phyloP scores from a whole-genome alignment of 768 basidiomycete genomes.

The Boletales sp. region DNA sequence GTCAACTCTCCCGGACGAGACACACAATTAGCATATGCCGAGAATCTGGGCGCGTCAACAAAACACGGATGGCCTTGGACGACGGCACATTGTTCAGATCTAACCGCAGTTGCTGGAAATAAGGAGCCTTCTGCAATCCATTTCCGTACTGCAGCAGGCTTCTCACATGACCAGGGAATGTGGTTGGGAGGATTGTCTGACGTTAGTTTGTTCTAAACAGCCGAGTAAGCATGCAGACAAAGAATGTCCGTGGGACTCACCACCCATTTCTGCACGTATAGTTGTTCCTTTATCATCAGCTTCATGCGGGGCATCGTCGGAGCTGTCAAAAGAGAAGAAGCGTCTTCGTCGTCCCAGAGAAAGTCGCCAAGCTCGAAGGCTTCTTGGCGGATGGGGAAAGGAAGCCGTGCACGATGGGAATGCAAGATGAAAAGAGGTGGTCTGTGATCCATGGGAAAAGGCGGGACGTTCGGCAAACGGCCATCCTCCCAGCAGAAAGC shows the following conservation, averaged over 20 bases:
- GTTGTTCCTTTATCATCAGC: constrained; percentile 31
- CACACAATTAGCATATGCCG: not conserved
- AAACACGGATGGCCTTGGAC: not conserved
- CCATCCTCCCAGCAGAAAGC: constrained; percentile 8
- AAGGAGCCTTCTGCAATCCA: constrained; percentile 33
- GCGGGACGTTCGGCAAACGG: constrained; percentile 21
- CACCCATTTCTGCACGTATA: constrained; percentile 33
- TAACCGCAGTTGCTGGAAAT: constrained; percentile 17
- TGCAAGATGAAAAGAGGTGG: constrained; percentile 29
- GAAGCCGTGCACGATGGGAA: constrained; percentile 20
- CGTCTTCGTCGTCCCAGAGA: constrained; percentile 14
- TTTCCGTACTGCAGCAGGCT: constrained; percentile 11
- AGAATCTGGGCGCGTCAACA: not conserved
- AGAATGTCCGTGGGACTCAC: constrained; percentile 21
- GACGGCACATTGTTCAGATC: constrained; percentile 2
- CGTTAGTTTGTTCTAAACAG: constrained; percentile 17
- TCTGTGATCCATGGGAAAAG: constrained; percentile 28
- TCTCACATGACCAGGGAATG: constrained; percentile 28
- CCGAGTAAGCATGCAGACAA: constrained; percentile 5
- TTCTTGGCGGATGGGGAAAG: constrained; percentile 19
- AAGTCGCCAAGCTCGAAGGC: constrained; percentile 19
- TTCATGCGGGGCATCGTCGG: constrained; percentile 37
- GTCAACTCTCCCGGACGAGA: constrained; percentile 1
- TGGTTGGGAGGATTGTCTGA: constrained; percentile 24
- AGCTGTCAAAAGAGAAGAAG: constrained; percentile 19